Evolutionary conservation across 2,329 filamentous ascomycete species (phyloP), one percentile per base, ranked within the genome.

Genomic region (Penicillium sp.): DNA sequence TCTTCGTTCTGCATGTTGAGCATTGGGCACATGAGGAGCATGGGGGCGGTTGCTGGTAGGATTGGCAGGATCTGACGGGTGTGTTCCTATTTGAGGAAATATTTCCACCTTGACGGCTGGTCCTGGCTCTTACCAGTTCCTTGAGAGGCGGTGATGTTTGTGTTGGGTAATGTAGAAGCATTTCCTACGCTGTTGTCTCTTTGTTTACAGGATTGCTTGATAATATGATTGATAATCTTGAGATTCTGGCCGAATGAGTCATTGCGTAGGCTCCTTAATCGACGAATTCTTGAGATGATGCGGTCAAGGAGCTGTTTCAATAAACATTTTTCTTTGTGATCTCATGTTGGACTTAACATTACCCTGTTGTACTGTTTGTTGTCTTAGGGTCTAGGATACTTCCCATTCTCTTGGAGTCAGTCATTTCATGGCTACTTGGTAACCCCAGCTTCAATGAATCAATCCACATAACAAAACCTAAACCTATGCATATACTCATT

Each of bases 21-120:
- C 53, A 58, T 58, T 58, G 56, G 56, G 56, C 53, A 58, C 52
- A 58, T 58, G 52, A 11, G 22, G 33, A 39, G 31, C 29, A 33
- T 35, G 44, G 16, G 9, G 46, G 37, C n/a, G 8, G 27, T 27
- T 45, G 37, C 3, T 31, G n/a, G 26, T 22, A 33, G 14, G 52
- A 49, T 42, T 48, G 50, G 31, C 37, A 47, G 52, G 52, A 37
- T 29, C 14, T 45, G 14, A 43, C 53, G 53, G 46, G 47, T 22
- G 27, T 13, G 19, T 55, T 55, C 53, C 47, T 47, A 55, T 55
- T 55, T 47, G 53, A 51, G 29, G 37, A 29, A 29, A 24, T 35
- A 27, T 49, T 33, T 49, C 52, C 53, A 55, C 53, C 16, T 49
- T 13, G 35, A 11, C 21, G 33, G 22, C 48, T 42, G 16, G 48